phyloP scores from a whole-genome alignment of 371 early-diverging fungal species.

The Batkoa obscura region DNA sequence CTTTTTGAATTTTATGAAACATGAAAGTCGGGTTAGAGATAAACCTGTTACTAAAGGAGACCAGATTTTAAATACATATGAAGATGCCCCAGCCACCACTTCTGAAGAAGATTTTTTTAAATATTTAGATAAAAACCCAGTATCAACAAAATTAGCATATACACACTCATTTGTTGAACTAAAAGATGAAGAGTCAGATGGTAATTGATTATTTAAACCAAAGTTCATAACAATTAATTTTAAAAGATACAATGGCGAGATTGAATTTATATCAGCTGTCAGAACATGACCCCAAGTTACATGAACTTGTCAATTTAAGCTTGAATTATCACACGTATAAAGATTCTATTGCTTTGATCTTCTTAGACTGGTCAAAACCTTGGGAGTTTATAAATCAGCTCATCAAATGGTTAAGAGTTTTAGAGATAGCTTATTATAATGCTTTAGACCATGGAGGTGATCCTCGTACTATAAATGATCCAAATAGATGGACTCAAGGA shows the following conservation, averaged over 20 bases:
- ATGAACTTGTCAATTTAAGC: conserved; percentile 55
- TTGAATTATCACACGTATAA: conserved; percentile 39
- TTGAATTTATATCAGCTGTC: conserved; percentile 71
- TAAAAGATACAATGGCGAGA: conserved; percentile 48
- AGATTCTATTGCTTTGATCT: conserved; percentile 49
- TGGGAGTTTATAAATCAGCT: conserved; percentile 71
- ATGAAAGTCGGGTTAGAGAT: conserved; percentile 18
- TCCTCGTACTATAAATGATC: conserved; percentile 15
- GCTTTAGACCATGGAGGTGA: conserved; percentile 33
- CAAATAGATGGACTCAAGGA: conserved; percentile 34
- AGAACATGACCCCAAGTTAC: conserved; percentile 45
- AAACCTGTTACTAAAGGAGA: neutral
- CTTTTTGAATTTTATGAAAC: conserved; percentile 41
- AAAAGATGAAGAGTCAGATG: conserved; percentile 65
- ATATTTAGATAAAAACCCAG: neutral
- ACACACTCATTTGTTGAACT: conserved; percentile 69
- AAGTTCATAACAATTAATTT: neutral
- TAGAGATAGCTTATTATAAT: conserved; percentile 37
- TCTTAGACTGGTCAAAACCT: conserved; percentile 82
- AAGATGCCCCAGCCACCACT: conserved; percentile 21
- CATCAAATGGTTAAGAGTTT: conserved; percentile 57
- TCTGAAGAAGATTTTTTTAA: conserved; percentile 11
- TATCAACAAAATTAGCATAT: conserved; percentile 28
- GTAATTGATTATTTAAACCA: conserved; percentile 14
- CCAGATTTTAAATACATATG: conserved; percentile 6